A percentile compares a stretch with the other conserved stretches of the same genome.
Conservation (phyloP, 2,329 filamentous ascomycete genomes). For the Phialophora expanda region DNA sequence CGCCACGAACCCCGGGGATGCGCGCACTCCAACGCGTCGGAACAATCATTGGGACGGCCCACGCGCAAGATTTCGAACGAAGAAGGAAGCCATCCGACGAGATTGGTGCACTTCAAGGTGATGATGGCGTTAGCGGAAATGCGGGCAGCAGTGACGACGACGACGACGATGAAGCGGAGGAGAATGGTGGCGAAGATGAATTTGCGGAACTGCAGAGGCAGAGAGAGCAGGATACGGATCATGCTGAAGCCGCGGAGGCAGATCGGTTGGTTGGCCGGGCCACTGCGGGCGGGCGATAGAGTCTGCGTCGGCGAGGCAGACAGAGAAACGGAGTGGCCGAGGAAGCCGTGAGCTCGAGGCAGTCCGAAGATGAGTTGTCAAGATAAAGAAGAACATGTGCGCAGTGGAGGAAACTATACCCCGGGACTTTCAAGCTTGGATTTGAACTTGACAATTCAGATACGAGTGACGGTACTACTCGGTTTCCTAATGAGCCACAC, state of each 20-base stretch:
- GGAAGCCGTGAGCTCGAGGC: not conserved
- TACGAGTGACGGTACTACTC: too few relatives aligned
- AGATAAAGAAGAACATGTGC: not conserved
- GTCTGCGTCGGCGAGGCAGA: not conserved
- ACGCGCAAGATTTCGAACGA: slow-evolving; percentile 91
- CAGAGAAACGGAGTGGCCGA: not conserved
- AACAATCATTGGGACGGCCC: slow-evolving; percentile 78
- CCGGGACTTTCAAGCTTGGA: not conserved
- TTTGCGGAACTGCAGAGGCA: slow-evolving; percentile 22
- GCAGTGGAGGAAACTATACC: not conserved
- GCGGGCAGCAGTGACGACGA: slow-evolving; percentile 17
- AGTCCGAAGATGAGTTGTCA: not conserved
- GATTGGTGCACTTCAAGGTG: slow-evolving; percentile 44
- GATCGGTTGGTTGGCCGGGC: slow-evolving; percentile 12
- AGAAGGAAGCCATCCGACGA: slow-evolving; percentile 60
- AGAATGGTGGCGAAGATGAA: slow-evolving; percentile 22
- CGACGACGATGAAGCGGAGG: slow-evolving; percentile 19
- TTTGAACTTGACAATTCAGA: not conserved
- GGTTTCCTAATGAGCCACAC: not conserved
- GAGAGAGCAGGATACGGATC: slow-evolving; percentile 13
- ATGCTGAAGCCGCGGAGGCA: slow-evolving; percentile 10
- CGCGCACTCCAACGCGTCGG: slow-evolving; percentile 57
- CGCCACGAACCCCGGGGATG: slow-evolving; percentile 40
- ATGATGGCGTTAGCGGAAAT: slow-evolving; percentile 33
- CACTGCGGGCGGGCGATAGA: not conserved